These are phyloP conservation scores for Ophiostoma ulmi DNA, from an alignment of 2,329 filamentous ascomycete genomes.

Conservation along the genomic window DNA sequence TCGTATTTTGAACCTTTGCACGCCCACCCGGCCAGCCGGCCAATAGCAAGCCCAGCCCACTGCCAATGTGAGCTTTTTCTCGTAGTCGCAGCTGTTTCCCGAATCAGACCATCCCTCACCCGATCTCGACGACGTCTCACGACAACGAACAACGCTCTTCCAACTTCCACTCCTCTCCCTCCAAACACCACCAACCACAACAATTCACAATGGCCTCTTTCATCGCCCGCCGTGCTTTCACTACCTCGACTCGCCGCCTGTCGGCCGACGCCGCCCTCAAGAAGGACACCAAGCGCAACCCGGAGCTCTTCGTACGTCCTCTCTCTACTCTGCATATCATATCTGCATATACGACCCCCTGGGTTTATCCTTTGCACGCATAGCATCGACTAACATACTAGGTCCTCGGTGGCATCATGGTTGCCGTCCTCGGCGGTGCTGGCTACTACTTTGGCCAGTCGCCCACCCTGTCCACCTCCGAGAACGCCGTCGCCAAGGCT, in stretches of 20 bases:
- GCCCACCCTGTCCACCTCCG: conserved; percentile 79
- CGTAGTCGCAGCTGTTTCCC: conserved; percentile 22
- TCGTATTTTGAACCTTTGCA: conserved; percentile 23
- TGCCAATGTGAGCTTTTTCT: conserved; percentile 23
- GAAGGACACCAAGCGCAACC: conserved; percentile 54
- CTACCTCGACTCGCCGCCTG: conserved; percentile 40
- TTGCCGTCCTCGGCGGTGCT: conserved; percentile 76
- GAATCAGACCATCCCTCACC: conserved; percentile 24
- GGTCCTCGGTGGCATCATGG: conserved; percentile 91
- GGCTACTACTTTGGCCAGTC: conserved; percentile 86
- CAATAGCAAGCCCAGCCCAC: conserved; percentile 11
- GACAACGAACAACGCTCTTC: conserved; percentile 10
- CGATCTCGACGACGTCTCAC: conserved; percentile 13
- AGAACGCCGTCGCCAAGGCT: conserved; percentile 65
- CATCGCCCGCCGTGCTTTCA: conserved; percentile 52
- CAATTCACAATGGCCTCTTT: conserved; percentile 48
- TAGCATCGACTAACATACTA: conserved; percentile 37
- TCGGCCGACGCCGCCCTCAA: conserved; percentile 44
- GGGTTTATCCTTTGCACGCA: neutral
- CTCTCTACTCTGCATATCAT: neutral
- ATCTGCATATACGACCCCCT: neutral
- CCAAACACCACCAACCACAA: neutral
- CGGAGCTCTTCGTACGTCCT: conserved; percentile 43
- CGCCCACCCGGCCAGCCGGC: conserved; percentile 21
- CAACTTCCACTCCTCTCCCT: neutral